Evolutionary conservation across 1,139 yeast genomes (phyloP).

Genomic region (Zygoascus hellenicus): DNA sequence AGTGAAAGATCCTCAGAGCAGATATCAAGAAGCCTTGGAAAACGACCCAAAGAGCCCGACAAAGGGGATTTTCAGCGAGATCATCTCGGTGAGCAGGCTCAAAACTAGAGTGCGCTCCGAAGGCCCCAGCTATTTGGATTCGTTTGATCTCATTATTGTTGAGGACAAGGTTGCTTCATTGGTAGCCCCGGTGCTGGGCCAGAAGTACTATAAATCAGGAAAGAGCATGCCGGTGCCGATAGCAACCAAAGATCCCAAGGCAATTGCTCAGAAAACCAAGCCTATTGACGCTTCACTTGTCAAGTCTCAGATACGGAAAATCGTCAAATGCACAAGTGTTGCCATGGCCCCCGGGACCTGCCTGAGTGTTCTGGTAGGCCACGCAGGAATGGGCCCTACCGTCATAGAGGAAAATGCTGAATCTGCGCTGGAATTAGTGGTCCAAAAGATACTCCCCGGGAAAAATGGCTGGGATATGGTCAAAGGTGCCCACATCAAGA

Average conservation of each 20-base stretch:
- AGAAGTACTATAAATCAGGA: conserved; percentile 24
- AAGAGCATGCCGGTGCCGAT: conserved; percentile 26
- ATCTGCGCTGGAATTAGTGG: conserved; percentile 18
- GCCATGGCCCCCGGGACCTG: conserved; percentile 25
- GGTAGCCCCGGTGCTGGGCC: conserved; percentile 23
- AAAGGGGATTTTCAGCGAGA: conserved; percentile 24
- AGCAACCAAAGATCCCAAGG: conserved; percentile 16
- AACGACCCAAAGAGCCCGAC: conserved; percentile 21
- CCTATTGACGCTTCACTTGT: conserved; percentile 22
- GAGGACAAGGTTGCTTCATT: conserved; percentile 23
- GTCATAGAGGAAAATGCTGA: conserved; percentile 24
- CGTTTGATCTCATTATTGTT: conserved; percentile 23
- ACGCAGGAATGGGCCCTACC: conserved; percentile 17
- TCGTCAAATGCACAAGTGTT: conserved; percentile 23
- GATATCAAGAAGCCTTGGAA: conserved; percentile 19
- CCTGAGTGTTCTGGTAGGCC: conserved; percentile 25
- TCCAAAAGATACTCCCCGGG: conserved; percentile 13
- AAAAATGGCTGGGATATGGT: conserved; percentile 19
- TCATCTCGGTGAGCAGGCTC: conserved; percentile 24
- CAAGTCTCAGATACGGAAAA: conserved; percentile 22
- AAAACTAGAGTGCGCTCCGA: conserved; percentile 19
- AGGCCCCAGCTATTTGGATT: conserved; percentile 13
- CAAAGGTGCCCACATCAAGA: conserved; percentile 21
- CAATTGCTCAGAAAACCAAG: neutral
- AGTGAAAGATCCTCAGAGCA: conserved; percentile 25